Conservation (phyloP, 2,329 filamentous ascomycete genomes). For the Boeremia lycopersici region DNA sequence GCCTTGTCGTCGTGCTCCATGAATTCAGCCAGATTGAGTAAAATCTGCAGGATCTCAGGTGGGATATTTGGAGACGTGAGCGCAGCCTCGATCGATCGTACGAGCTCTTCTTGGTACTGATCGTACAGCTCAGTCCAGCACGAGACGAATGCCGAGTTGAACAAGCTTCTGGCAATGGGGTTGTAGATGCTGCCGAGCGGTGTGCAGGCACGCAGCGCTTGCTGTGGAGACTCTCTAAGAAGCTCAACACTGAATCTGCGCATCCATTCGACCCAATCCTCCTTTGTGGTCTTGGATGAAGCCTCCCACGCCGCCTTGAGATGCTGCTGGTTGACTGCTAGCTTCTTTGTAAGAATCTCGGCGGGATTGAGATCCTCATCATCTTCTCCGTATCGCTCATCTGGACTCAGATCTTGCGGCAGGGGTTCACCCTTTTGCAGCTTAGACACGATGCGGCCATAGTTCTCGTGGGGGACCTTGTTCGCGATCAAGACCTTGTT, state of each 20-base stretch:
- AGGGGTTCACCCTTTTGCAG: conserved; percentile 92
- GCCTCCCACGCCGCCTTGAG: conserved; percentile 97
- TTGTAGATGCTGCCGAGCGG: conserved; percentile 89
- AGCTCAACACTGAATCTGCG: conserved; percentile 94
- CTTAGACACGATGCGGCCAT: conserved; percentile 89
- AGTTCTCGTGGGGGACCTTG: conserved; percentile 87
- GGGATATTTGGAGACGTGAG: conserved; percentile 95
- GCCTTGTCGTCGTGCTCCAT: conserved; percentile 99
- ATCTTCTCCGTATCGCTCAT: conserved; percentile 77
- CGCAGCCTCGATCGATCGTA: conserved; percentile 92
- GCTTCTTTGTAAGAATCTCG: conserved; percentile 88
- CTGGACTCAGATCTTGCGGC: conserved; percentile 91
- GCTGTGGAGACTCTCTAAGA: conserved; percentile 92
- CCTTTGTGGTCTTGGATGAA: conserved; percentile 92
- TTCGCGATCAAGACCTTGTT: conserved; percentile 81
- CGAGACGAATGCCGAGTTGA: conserved; percentile 98
- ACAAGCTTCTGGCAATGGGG: conserved; percentile 88
- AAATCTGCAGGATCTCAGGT: conserved; percentile 89
- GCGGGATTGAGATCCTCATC: conserved; percentile 80
- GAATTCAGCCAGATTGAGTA: conserved; percentile 96
- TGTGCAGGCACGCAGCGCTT: conserved; percentile 90
- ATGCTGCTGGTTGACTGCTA: conserved; percentile 97
- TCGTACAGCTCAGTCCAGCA: conserved; percentile 99
- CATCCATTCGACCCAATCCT: conserved; percentile 99
- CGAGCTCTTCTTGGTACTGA: conserved; percentile 94